Evolutionary conservation across 164 flowering plant genomes (phyloP), one percentile per base, ranked within the genome.

Genomic region (Pachysandra terminalis): DNA sequence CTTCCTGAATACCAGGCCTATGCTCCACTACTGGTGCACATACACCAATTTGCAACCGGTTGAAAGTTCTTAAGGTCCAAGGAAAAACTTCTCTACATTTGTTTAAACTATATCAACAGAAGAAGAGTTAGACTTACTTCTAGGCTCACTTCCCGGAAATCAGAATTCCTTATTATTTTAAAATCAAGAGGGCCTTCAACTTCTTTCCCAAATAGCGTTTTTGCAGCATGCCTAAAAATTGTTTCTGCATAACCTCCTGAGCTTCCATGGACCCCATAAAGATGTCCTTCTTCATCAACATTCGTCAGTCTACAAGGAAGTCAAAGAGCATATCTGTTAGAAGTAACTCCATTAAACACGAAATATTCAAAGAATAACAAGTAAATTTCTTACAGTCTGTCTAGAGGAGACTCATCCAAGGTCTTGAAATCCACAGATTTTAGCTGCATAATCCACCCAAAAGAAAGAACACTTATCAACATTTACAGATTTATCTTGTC

Each of bases 161-260:
- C 99, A 16, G 96, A 75, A 77, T 96, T 96, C 70, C 90, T 78
- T 65, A 89, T 56, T 8, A 74, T 85, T 81, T 80, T 87, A 70
- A 85, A 91, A 41, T 84, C 81, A 59, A 91, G 69, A 22, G 93
- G 89, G 9, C 97, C 98, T 53, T 75, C 57, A 65, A 96, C 75
- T 60, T 81, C 88, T 68, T 63, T 84, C 32, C 88, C 97, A 81
- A 86, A 90, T 5, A 96, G 85, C 26, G 65, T 51, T 78, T 87
- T 88, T 21, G 97, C 93, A 59, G 97, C 91, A 81, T 89, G 65
- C 23, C 93, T 83, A 59, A 90, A 92, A 22, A 90, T 78, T 25
- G 95, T 86, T 59, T 93, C 98, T 16, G 92, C 98, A 79, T 93
- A 93, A 69, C 98, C 98, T 28, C 99, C 99, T 68, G 99, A 96